Evolutionary conservation across 2,329 filamentous ascomycete species (phyloP).

Genomic region (Cryoendolithus antarcticus): DNA sequence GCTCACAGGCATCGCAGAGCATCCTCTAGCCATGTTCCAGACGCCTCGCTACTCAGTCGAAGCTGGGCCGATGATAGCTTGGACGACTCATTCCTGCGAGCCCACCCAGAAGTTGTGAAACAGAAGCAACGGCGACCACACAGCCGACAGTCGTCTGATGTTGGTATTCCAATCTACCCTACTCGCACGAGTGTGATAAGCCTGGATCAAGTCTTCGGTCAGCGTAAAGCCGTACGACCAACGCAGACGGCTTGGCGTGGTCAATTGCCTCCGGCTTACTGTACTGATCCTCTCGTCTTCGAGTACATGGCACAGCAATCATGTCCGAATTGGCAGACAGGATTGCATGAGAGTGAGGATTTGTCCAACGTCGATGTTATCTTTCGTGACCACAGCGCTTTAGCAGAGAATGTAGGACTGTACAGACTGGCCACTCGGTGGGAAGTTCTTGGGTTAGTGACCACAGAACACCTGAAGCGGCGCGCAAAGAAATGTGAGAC

Average conservation of each 20-base stretch:
- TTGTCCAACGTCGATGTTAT: no score
- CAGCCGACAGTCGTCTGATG: constrained; percentile 7
- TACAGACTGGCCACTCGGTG: no score
- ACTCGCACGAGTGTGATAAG: constrained; percentile 1
- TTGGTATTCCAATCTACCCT: constrained; percentile 4
- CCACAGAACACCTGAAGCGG: no score
- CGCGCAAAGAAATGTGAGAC: no score
- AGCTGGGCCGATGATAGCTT: constrained; percentile 45
- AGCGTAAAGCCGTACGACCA: constrained; percentile 21
- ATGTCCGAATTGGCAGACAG: no score
- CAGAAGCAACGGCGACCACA: constrained; percentile 6
- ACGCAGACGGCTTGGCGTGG: constrained; percentile 16
- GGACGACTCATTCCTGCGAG: constrained; percentile 43
- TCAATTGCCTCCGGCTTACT: constrained; percentile 8
- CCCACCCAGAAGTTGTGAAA: constrained; percentile 12
- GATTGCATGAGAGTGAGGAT: no score
- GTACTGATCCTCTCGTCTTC: constrained; percentile 2
- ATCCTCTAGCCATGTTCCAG: constrained; percentile 15
- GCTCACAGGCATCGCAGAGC: no score
- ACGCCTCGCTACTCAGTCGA: constrained; percentile 23
- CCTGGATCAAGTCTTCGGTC: constrained; percentile 14
- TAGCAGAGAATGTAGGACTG: no score
- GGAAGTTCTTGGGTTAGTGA: no score
- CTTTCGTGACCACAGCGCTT: no score
- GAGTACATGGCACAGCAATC: no score